Conservation (phyloP, 805 yeast species). For the Candida ortonii region DNA sequence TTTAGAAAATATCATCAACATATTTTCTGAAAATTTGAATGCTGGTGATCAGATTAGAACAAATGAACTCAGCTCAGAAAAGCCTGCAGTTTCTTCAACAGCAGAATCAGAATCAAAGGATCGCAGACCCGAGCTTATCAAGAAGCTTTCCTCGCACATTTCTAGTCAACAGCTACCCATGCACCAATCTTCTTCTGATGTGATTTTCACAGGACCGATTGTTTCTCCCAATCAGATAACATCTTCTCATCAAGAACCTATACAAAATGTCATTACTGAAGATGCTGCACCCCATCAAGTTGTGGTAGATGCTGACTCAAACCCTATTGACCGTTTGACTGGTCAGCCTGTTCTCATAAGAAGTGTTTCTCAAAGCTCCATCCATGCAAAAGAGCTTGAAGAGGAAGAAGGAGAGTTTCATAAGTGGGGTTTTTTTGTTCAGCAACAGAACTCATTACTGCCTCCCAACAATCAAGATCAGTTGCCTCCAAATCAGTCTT, state of each 20-base stretch:
- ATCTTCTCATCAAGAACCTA: constrained; percentile 20
- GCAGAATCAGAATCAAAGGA: too few relatives aligned
- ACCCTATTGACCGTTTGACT: constrained; percentile 63
- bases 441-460: constrained; percentile 46
- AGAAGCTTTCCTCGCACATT: constrained; percentile 29
- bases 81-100: constrained; percentile 5
- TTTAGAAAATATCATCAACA: constrained; percentile 48
- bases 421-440: constrained; percentile 78
- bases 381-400: constrained; percentile 73
- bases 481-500: constrained; percentile 1
- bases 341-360: constrained; percentile 70
- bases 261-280: constrained; percentile 12
- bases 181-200: constrained; percentile 49
- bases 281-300: constrained; percentile 61
- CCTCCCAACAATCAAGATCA: constrained; percentile 23
- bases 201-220: constrained; percentile 52
- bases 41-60: background rate
- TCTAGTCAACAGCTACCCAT: constrained; percentile 44
- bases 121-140: constrained; percentile 27
- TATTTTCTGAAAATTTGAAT: constrained; percentile 33
- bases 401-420: constrained; percentile 92
- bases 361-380: constrained; percentile 60
- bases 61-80: constrained; percentile 2
- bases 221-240: constrained; percentile 40
- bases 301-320: constrained; percentile 60